Conservation (phyloP, 345 rosid species). For the Heritiera littoralis region DNA sequence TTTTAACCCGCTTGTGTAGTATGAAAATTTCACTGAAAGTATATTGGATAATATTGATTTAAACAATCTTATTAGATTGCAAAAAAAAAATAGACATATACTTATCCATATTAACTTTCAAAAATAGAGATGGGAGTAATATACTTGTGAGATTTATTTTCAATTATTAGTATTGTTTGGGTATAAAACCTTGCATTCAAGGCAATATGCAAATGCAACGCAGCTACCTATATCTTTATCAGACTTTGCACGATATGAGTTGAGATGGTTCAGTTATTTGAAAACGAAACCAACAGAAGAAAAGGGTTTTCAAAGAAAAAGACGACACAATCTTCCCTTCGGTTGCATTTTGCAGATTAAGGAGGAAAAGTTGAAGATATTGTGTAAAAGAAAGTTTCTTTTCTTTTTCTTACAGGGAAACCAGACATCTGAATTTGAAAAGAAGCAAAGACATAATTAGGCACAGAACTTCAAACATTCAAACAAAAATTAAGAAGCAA, state of each 20-base stretch:
- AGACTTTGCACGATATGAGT: neutral
- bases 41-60: too few relatives aligned
- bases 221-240: neutral
- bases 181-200: neutral
- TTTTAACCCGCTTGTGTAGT: too few relatives aligned
- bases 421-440: neutral
- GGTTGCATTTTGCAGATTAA: neutral
- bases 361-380: neutral
- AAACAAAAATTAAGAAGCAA: neutral
- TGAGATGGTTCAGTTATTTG: neutral
- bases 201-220: neutral
- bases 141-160: neutral
- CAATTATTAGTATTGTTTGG: neutral
- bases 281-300: neutral
- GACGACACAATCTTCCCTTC: neutral
- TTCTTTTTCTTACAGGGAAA: neutral
- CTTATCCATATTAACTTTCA: neutral
- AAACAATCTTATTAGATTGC: neutral
- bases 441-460: neutral
- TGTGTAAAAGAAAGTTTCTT: neutral
- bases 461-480: neutral
- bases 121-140: neutral
- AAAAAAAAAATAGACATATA: too few relatives aligned
- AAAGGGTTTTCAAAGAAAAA: neutral
- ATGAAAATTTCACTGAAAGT: too few relatives aligned